Conservation (phyloP, 2,329 filamentous ascomycete species). For the Aureobasidium sp. region DNA sequence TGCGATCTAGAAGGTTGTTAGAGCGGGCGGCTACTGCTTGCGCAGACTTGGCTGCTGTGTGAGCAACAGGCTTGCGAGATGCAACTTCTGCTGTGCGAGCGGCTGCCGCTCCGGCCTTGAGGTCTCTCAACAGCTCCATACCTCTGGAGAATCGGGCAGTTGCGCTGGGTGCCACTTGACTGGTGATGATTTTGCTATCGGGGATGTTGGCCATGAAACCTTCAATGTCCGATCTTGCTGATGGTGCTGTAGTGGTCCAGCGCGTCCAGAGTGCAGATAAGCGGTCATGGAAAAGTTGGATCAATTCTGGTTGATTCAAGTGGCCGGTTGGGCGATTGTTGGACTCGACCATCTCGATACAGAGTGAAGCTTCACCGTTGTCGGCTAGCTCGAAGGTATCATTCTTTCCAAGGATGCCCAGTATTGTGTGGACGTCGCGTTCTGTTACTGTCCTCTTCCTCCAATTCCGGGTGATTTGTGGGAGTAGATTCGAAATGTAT, state of each 20-base stretch:
- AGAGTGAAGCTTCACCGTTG: slow-evolving; percentile 38
- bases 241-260: slow-evolving; percentile 30
- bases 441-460: slow-evolving; percentile 40
- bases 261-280: slow-evolving; percentile 41
- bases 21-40: slow-evolving; percentile 34
- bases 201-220: slow-evolving; percentile 54
- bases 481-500: slow-evolving; percentile 35
- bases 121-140: slow-evolving; percentile 60
- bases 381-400: slow-evolving; percentile 34
- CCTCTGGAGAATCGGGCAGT: slow-evolving; percentile 56
- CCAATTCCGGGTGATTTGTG: slow-evolving; percentile 39
- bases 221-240: slow-evolving; percentile 33
- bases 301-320: slow-evolving; percentile 43
- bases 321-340: slow-evolving; percentile 25
- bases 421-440: slow-evolving; percentile 40
- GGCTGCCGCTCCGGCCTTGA: slow-evolving; percentile 46
- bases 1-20: slow-evolving; percentile 43
- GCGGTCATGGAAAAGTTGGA: slow-evolving; percentile 43
- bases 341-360: slow-evolving; percentile 33
- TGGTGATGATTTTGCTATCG: slow-evolving; percentile 46
- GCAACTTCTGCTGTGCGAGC: slow-evolving; percentile 28
- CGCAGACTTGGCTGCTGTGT: slow-evolving; percentile 31
- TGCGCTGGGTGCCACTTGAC: slow-evolving; percentile 44
- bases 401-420: slow-evolving; percentile 33
- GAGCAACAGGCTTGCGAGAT: slow-evolving; percentile 20